phyloP scores from a whole-genome alignment of 768 basidiomycete species.

The Leccinum rimulosum region DNA sequence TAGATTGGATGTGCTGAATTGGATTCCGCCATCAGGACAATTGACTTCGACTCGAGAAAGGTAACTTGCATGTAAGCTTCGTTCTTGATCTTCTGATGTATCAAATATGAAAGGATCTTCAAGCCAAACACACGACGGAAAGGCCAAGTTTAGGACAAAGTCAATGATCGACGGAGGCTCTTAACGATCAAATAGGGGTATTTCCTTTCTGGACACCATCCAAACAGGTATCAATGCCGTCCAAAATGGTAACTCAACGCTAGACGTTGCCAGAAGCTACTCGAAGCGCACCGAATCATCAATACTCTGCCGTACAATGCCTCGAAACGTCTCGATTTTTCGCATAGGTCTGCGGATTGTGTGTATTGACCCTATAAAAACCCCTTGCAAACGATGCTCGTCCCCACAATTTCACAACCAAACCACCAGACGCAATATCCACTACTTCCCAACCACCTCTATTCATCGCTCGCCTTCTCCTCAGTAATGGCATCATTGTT shows the following conservation, averaged over 20 bases:
- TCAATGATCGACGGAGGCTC: too few species aligned
- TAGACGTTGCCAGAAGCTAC: background rate
- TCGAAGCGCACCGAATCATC: background rate
- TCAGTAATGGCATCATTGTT: constrained; percentile 1
- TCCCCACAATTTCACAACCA: background rate
- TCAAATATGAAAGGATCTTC: background rate
- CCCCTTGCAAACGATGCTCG: background rate
- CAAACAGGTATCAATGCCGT: background rate
- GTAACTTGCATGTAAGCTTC: background rate
- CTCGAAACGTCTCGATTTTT: background rate
- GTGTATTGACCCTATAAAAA: background rate
- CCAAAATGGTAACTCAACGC: constrained; percentile 3
- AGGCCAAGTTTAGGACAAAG: too few species aligned
- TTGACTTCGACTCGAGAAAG: background rate
- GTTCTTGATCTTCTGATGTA: background rate
- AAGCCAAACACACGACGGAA: too few species aligned
- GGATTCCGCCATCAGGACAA: background rate
- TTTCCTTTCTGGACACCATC: background rate
- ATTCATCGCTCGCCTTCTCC: constrained; percentile 1
- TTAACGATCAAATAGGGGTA: background rate
- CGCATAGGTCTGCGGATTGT: background rate
- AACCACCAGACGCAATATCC: background rate
- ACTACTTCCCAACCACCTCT: background rate
- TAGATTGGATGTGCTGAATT: background rate
- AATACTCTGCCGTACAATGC: background rate